A percentile compares a stretch with the other conserved stretches of the same genome.
phyloP scores from a whole-genome alignment of 176 grass and related monocot genomes.

The Panicum miliaceum region DNA sequence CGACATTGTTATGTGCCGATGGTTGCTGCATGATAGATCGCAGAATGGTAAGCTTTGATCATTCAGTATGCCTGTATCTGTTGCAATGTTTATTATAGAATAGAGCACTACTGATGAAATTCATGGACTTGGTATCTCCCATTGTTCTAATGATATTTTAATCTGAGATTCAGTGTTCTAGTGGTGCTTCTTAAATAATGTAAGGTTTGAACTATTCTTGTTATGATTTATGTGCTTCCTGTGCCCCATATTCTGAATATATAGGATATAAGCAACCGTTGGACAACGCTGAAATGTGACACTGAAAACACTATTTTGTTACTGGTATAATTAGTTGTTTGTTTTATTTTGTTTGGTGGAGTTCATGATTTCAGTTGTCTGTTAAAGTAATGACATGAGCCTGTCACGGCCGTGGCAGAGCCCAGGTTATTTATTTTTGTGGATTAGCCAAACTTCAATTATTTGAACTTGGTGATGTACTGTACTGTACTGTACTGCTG shows the following conservation, averaged over 20 bases:
- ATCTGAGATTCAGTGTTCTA: neutral
- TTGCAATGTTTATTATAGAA: neutral
- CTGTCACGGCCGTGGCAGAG: no score
- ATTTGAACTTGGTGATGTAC: no score
- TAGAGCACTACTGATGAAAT: neutral
- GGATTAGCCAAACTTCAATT: neutral
- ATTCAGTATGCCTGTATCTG: slow-evolving; percentile 13
- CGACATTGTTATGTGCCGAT: slow-evolving; percentile 66
- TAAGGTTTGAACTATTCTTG: neutral
- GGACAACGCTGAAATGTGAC: neutral
- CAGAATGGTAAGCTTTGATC: slow-evolving; percentile 61
- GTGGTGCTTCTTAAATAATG: neutral
- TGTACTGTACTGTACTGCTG: neutral
- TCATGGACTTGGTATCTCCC: neutral
- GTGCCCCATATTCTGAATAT: neutral
- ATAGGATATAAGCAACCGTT: neutral
- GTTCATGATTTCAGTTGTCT: neutral
- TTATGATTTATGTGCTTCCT: neutral
- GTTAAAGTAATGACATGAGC: neutral
- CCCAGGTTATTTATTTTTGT: neutral
- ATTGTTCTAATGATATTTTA: neutral
- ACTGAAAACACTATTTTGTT: no score
- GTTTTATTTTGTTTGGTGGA: neutral
- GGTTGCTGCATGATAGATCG: slow-evolving; percentile 81
- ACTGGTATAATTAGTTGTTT: neutral